These are phyloP conservation scores for Amaranthus palmeri DNA, from an alignment of 148 eudicot species.

Conservation along the genomic window DNA sequence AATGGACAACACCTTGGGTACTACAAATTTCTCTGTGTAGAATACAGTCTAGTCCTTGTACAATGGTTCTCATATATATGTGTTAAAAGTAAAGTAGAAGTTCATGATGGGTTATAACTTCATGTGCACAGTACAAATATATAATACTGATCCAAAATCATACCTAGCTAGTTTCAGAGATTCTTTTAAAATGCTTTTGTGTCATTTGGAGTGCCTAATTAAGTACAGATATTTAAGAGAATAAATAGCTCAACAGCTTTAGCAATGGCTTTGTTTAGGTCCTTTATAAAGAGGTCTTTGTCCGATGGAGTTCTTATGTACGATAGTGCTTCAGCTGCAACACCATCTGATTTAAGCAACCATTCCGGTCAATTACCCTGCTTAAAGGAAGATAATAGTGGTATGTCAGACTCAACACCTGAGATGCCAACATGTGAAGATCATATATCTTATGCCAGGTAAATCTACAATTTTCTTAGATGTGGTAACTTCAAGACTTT, in stretches of 20 bases:
- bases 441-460: constrained; percentile 65
- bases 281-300: constrained; percentile 67
- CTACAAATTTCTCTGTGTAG: background rate
- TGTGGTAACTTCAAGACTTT: background rate
- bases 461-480: constrained; percentile 10
- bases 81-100: background rate
- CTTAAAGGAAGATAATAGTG: constrained; percentile 31
- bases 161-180: too few relatives aligned
- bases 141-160: too few relatives aligned
- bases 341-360: constrained; percentile 36
- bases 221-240: background rate
- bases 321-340: constrained; percentile 52
- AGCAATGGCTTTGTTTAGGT: constrained; percentile 36
- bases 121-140: too few relatives aligned
- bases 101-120: too few relatives aligned
- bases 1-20: background rate
- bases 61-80: background rate
- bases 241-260: background rate
- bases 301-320: constrained; percentile 79
- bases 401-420: constrained; percentile 32
- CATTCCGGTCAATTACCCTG: constrained; percentile 37
- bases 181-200: too few relatives aligned
- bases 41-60: background rate
- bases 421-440: constrained; percentile 31
- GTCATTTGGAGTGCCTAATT: too few relatives aligned